These are phyloP conservation scores for Acmispon strigosus DNA, from an alignment of 306 rosid species.

Conservation along the genomic window DNA sequence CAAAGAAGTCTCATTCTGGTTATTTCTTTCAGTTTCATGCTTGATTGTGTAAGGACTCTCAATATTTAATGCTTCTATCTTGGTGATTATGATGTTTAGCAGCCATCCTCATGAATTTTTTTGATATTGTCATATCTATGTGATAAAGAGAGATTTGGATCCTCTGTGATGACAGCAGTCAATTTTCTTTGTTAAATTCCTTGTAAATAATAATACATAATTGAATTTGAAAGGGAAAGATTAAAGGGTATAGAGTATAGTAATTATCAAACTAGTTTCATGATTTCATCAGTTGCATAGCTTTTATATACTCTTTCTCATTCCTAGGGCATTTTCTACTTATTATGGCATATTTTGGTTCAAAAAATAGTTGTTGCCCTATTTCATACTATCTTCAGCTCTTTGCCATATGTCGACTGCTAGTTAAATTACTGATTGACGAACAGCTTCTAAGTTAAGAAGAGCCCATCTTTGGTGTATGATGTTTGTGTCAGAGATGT, in stretches of 20 bases:
- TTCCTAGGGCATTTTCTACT: background rate
- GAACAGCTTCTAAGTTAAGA: background rate
- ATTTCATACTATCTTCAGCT: too few species aligned
- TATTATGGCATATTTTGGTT: background rate
- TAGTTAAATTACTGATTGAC: background rate
- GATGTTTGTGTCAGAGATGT: background rate
- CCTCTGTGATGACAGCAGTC: background rate
- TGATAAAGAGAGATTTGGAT: background rate
- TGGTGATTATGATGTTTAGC: background rate
- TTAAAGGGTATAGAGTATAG: background rate
- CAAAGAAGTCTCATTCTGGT: background rate
- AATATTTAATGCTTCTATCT: background rate
- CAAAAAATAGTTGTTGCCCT: background rate
- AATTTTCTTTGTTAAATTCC: background rate
- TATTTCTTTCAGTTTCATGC: background rate
- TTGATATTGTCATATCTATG: background rate
- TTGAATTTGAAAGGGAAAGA: background rate
- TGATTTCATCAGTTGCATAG: background rate
- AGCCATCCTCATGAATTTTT: background rate
- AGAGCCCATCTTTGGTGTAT: slow-evolving; percentile 2
- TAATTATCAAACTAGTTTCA: background rate
- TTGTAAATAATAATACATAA: background rate
- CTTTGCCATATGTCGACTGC: too few species aligned
- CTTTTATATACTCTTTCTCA: background rate
- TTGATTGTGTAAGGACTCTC: background rate